Evolutionary conservation across 2,329 filamentous ascomycete genomes (phyloP).

Genomic region (Lecanicillium sp.): DNA sequence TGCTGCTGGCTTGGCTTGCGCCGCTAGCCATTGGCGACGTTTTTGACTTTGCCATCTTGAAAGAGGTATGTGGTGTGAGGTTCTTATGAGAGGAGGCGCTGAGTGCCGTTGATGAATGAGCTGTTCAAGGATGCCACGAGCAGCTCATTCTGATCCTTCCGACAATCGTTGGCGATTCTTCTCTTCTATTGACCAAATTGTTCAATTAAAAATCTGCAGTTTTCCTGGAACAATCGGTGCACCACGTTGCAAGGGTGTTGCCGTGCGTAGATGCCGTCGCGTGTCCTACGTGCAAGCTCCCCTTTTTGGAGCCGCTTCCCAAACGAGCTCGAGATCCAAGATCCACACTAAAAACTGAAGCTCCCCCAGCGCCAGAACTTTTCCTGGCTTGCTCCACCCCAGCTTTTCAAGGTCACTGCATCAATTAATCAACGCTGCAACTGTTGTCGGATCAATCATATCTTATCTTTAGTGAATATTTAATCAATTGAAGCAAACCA

Average conservation of each 20-base stretch:
- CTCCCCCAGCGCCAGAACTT: not conserved
- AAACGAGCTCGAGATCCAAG: constrained; percentile 6
- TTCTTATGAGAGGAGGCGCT: not conserved
- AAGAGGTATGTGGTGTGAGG: not conserved
- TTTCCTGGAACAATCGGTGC: too few species aligned
- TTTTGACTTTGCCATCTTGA: not conserved
- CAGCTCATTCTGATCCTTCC: not conserved
- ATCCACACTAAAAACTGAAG: constrained; percentile 1
- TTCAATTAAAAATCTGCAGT: too few species aligned
- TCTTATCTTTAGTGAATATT: too few species aligned
- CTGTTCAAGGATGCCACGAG: not conserved
- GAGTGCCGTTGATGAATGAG: not conserved
- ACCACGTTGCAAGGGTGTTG: too few species aligned
- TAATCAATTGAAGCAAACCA: too few species aligned
- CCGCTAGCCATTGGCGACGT: not conserved
- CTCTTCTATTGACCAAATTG: too few species aligned
- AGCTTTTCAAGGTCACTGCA: not conserved
- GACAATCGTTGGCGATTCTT: not conserved
- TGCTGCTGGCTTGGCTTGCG: not conserved
- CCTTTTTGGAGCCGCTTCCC: constrained; percentile 2
- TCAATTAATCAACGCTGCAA: not conserved
- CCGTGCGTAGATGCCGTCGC: constrained; percentile 3
- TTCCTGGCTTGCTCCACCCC: constrained; percentile 2
- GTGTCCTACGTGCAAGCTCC: not conserved
- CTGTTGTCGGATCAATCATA: not conserved